These are phyloP conservation scores for Ustilago nuda DNA, from an alignment of 1,284 basidiomycete species.

Conservation along the genomic window DNA sequence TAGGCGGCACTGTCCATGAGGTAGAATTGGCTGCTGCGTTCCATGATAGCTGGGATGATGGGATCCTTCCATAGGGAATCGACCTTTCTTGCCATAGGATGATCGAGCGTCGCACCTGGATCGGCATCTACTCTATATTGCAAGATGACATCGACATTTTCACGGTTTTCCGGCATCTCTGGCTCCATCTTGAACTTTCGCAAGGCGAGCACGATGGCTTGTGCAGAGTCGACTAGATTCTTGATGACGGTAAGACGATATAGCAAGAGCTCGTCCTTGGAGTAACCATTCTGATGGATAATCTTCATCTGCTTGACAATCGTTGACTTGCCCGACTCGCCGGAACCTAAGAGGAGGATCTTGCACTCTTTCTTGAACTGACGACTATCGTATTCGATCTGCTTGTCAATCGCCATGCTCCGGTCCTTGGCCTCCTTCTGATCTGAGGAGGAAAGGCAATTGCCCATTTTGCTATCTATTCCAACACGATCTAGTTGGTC, in stretches of 20 bases:
- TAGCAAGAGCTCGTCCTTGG: slow-evolving; percentile 80
- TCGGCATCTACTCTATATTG: slow-evolving; percentile 65
- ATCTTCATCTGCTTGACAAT: slow-evolving; percentile 99
- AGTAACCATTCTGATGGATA: slow-evolving; percentile 94
- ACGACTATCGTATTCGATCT: slow-evolving; percentile 73
- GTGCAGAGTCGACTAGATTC: slow-evolving; percentile 75
- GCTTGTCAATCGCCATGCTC: slow-evolving; percentile 72
- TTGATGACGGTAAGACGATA: slow-evolving; percentile 79
- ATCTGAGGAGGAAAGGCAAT: slow-evolving; percentile 59
- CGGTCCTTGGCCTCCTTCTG: slow-evolving; percentile 62
- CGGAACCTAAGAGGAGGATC: slow-evolving; percentile 86
- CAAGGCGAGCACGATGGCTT: slow-evolving; percentile 89
- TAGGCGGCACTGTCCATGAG: slow-evolving; percentile 95
- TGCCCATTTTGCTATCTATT: slow-evolving; percentile 51
- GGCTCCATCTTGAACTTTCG: slow-evolving; percentile 88
- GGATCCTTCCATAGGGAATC: slow-evolving; percentile 90
- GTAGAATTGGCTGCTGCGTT: slow-evolving; percentile 89
- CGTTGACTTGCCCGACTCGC: slow-evolving; percentile 91
- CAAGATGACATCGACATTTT: slow-evolving; percentile 74
- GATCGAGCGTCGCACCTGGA: slow-evolving; percentile 68
- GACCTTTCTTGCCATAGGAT: slow-evolving; percentile 77
- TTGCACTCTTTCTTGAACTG: slow-evolving; percentile 91
- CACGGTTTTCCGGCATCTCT: slow-evolving; percentile 77
- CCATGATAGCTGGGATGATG: slow-evolving; percentile 85
- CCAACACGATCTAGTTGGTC: background rate